A percentile compares a stretch with the other conserved stretches of the same genome.
phyloP scores from a whole-genome alignment of 768 basidiomycete species.

The Boletus bicolor region DNA sequence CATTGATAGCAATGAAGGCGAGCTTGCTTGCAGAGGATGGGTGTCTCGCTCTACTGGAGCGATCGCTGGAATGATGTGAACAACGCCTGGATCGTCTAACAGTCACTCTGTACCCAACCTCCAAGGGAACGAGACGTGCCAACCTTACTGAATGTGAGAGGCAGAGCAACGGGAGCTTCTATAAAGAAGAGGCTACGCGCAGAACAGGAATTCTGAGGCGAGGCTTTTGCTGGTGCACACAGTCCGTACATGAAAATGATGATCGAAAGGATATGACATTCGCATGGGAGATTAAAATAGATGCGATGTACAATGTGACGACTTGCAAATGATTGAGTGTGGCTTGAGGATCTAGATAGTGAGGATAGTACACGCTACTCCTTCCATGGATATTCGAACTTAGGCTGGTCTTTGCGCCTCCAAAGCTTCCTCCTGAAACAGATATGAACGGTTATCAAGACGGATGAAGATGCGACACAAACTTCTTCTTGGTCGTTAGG shows the following conservation, averaged over 20 bases:
- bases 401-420: constrained; percentile 82
- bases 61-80: not conserved
- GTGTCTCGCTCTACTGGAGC: not conserved
- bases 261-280: not conserved
- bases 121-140: not conserved
- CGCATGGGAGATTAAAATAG: not conserved
- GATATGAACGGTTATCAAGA: constrained; percentile 2
- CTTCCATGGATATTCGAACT: constrained; percentile 86
- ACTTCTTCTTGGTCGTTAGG: constrained; percentile 87
- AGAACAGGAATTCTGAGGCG: not conserved
- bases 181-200: not conserved
- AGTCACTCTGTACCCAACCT: not conserved
- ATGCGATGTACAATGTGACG: not conserved
- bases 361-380: constrained; percentile 44
- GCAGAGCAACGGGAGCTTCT: not conserved
- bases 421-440: constrained; percentile 79
- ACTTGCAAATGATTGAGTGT: not conserved
- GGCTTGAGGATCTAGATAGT: not conserved
- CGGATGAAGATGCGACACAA: constrained; percentile 28
- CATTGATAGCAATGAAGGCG: not conserved
- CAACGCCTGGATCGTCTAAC: not conserved
- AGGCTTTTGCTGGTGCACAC: not conserved
- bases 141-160: not conserved
- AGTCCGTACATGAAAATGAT: not conserved
- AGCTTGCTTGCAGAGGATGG: not conserved